Conservation (phyloP, 805 yeast species). For the Yarrowia sp. region DNA sequence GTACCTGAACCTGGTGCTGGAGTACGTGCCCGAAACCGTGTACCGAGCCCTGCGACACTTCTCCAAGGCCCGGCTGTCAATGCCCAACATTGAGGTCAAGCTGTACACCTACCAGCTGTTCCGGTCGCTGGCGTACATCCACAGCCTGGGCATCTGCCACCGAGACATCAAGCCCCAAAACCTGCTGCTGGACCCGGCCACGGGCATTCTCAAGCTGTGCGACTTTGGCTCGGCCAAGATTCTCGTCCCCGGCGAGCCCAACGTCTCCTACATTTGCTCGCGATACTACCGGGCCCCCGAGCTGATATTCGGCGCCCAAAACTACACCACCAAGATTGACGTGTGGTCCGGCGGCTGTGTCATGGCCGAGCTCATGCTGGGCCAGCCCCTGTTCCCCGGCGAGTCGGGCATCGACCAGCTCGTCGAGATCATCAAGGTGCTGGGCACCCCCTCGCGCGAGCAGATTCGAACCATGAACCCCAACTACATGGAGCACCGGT, state of each 20-base stretch:
- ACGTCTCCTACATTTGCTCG: slow-evolving; percentile 95
- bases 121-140: slow-evolving; percentile 79
- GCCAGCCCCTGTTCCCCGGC: slow-evolving; percentile 97
- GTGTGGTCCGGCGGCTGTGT: slow-evolving; percentile 95
- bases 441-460: slow-evolving; percentile 93
- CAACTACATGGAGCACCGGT: slow-evolving; percentile 95
- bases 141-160: slow-evolving; percentile 77
- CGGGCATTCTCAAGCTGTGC: slow-evolving; percentile 87
- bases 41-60: slow-evolving; percentile 88
- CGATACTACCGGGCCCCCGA: slow-evolving; percentile 98
- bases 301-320: slow-evolving; percentile 94
- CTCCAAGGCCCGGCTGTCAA: slow-evolving; percentile 59
- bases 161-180: slow-evolving; percentile 93
- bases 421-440: slow-evolving; percentile 92
- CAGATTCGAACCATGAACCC: slow-evolving; percentile 96
- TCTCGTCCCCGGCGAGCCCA: slow-evolving; percentile 87
- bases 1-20: slow-evolving; percentile 87
- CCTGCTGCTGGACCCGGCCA: slow-evolving; percentile 81
- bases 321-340: slow-evolving; percentile 95
- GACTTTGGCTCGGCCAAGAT: slow-evolving; percentile 97
- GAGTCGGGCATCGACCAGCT: slow-evolving; percentile 97
- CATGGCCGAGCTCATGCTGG: slow-evolving; percentile 93
- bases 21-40: slow-evolving; percentile 94
- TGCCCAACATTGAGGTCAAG: slow-evolving; percentile 92
- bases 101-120: slow-evolving; percentile 84